Evolutionary conservation across 192 early-diverging fungal genomes (phyloP).

Genomic region (Phycomyces blakesleeanus): DNA sequence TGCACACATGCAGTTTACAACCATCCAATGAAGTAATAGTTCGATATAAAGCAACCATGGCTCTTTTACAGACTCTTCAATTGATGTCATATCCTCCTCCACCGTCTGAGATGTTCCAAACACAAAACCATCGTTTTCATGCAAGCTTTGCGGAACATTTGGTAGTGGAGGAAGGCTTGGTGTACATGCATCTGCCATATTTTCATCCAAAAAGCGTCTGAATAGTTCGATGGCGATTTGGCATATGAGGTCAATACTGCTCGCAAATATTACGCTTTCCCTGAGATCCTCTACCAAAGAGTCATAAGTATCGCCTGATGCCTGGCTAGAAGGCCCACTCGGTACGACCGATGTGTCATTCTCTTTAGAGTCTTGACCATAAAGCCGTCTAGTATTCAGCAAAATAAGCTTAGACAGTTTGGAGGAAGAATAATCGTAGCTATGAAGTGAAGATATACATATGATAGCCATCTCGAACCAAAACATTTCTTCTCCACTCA

Average conservation of each 20-base stretch:
- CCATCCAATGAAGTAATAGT: conserved; percentile 51
- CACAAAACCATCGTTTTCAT: not conserved
- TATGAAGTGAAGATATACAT: conserved; percentile 45
- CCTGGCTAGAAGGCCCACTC: not conserved
- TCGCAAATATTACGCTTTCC: conserved; percentile 14
- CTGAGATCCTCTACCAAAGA: conserved; percentile 5
- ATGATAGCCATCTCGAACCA: conserved; percentile 47
- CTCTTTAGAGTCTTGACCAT: not conserved
- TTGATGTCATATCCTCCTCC: not conserved
- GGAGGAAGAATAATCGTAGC: conserved; percentile 38
- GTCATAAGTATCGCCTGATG: not conserved
- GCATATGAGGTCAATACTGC: conserved; percentile 20
- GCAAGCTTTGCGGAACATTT: not conserved
- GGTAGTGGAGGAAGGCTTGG: not conserved
- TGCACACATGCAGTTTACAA: conserved; percentile 25
- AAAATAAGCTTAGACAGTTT: conserved; percentile 7
- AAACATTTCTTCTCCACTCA: conserved; percentile 33
- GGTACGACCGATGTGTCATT: not conserved
- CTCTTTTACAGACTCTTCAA: conserved; percentile 6
- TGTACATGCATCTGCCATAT: not conserved
- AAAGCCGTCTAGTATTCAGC: not conserved
- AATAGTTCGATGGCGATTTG: conserved; percentile 27
- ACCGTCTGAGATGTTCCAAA: not conserved
- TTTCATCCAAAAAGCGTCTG: conserved; percentile 4
- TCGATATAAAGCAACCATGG: conserved; percentile 47